Evolutionary conservation across 140 eudicot species (phyloP), one percentile per base, ranked within the genome.

Genomic region (Senecio squalidus): DNA sequence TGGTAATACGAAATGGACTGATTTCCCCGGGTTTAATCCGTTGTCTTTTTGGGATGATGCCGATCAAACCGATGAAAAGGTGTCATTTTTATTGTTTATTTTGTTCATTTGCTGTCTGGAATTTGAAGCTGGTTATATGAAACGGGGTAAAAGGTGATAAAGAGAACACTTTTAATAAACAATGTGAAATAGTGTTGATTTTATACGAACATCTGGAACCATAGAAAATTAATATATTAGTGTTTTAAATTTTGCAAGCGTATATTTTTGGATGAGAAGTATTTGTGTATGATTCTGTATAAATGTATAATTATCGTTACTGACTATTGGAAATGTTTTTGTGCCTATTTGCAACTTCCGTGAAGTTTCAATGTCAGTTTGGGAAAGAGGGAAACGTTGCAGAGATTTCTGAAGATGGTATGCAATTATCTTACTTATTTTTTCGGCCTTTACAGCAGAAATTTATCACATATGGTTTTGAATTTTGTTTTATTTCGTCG

Each of bases 281-380:
- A 6, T 55, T 54, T 15, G 8, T 7, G 48, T 55, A 15, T 43
- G 47, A 33, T 21, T 21, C 4, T 15, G 17, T 27, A 18, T n/a
- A n/a, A n/a, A n/a, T n/a, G n/a, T n/a, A n/a, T 17, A 17, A 10
- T 9, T 4, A 6, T 55, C 25, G 10, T 29, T 14, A 41, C 43
- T 66, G 61, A 73, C 23, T 20, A 17, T 51, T 56, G 13, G 8
- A 28, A 40, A 66, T 66, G 46, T 3, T 25, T 55, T 16, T 67
- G 38, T 59, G 47, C 9, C 41, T 30, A 11, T 67, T 43, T 62
- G 21, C 6, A 25, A 5, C 58, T 6, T 43, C 11, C 20, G 2
- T 53, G 66, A 51, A 74, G 79, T 74, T 74, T 64, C 60, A 36
- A 55, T 74, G 79, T 39, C 79, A 74, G 39, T 67, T 56, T 75